Percentiles rank a stretch among this genome's conserved stretches.
Conservation (phyloP, 2,329 filamentous ascomycete genomes). For the Botrytis tulipae region DNA sequence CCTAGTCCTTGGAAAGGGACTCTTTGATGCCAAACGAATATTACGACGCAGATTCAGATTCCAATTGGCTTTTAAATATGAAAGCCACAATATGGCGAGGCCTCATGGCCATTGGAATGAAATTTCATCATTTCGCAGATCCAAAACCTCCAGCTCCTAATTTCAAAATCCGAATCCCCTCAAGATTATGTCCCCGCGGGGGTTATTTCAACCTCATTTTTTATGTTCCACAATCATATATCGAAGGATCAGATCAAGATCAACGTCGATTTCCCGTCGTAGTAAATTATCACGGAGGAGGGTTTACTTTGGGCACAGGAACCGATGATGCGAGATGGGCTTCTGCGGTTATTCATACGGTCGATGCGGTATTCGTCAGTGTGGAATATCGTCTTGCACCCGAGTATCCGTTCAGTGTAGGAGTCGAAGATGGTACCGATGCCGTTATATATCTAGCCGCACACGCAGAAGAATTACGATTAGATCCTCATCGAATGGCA, state of each 20-base stretch:
- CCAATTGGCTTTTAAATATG: conserved; percentile 31
- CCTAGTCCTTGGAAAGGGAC: not conserved
- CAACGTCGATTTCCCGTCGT: conserved; percentile 49
- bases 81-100: conserved; percentile 39
- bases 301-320: conserved; percentile 61
- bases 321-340: conserved; percentile 64
- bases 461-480: conserved; percentile 54
- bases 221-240: conserved; percentile 45
- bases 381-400: conserved; percentile 69
- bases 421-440: conserved; percentile 64
- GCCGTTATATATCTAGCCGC: conserved; percentile 59
- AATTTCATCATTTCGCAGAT: conserved; percentile 37
- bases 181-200: conserved; percentile 32
- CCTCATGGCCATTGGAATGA: conserved; percentile 40
- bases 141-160: conserved; percentile 36
- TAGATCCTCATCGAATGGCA: conserved; percentile 56
- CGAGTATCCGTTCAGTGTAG: conserved; percentile 60
- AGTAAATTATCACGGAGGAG: conserved; percentile 67
- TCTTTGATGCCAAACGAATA: conserved; percentile 11
- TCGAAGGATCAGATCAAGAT: conserved; percentile 30
- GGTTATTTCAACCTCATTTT: conserved; percentile 44
- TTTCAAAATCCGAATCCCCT: conserved; percentile 39
- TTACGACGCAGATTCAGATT: not conserved
- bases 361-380: conserved; percentile 58
- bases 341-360: conserved; percentile 49